phyloP scores from a whole-genome alignment of 202 grass and related monocot species.

The Musa balbisiana region DNA sequence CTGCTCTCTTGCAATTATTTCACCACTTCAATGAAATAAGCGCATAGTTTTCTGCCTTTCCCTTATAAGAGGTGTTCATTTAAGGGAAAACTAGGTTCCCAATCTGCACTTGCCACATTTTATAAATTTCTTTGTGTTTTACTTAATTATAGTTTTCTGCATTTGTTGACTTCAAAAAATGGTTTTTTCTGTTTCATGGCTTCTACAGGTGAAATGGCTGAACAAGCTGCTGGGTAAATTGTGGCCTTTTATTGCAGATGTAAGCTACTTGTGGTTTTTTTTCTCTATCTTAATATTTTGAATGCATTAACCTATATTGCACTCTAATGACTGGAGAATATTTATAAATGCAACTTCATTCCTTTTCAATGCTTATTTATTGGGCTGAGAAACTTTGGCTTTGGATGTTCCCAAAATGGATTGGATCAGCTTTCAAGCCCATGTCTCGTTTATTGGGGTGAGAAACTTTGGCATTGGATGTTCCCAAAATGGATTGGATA shows the following conservation, averaged over 20 bases:
- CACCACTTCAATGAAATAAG: neutral
- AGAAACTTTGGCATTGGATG: neutral
- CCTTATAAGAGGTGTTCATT: neutral
- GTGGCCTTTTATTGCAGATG: slow-evolving; percentile 90
- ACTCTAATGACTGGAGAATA: no score
- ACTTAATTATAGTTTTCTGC: neutral
- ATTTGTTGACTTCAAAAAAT: slow-evolving; percentile 7
- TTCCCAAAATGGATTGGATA: no score
- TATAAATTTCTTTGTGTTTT: neutral
- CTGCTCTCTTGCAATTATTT: neutral
- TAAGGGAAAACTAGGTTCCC: no score
- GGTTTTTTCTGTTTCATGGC: slow-evolving; percentile 11
- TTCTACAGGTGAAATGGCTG: slow-evolving; percentile 91
- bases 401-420: no score
- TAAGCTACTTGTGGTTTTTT: slow-evolving; percentile 12
- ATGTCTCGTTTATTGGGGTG: no score
- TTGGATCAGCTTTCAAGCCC: no score
- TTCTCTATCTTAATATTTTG: no score
- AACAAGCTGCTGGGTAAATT: slow-evolving; percentile 77
- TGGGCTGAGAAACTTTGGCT: no score
- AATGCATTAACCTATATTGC: no score
- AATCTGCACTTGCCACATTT: no score
- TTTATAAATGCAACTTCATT: no score
- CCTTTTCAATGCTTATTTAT: no score
- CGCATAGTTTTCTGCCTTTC: neutral